These are phyloP conservation scores for Aspergillus brunneoviolaceus DNA, from an alignment of 2,329 filamentous ascomycete species.

Conservation along the genomic window DNA sequence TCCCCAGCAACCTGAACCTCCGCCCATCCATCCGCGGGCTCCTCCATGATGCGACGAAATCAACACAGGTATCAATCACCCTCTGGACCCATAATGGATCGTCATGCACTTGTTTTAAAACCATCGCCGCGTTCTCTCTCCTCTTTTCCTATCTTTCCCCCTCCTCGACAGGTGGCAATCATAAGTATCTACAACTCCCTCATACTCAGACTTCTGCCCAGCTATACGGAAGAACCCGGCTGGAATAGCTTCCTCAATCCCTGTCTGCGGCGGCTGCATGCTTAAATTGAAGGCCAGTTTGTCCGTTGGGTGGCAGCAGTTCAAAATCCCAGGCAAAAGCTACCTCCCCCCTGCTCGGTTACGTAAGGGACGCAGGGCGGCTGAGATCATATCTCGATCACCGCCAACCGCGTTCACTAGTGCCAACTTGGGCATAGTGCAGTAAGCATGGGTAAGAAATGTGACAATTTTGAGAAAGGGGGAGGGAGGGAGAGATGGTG, in stretches of 20 bases:
- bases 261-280: constrained; percentile 6
- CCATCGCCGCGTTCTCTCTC: background rate
- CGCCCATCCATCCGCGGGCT: background rate
- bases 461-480: background rate
- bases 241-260: background rate
- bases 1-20: background rate
- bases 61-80: background rate
- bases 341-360: constrained; percentile 1
- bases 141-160: background rate
- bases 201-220: background rate
- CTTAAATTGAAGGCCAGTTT: constrained; percentile 4
- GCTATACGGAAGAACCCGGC: background rate
- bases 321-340: background rate
- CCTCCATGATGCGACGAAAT: background rate
- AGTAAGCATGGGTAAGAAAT: background rate
- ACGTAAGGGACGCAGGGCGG: constrained; percentile 15
- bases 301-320: background rate
- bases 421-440: background rate
- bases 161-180: background rate
- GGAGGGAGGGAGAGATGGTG: background rate
- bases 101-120: background rate
- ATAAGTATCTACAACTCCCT: background rate
- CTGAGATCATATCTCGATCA: constrained; percentile 11
- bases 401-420: background rate
- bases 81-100: background rate